Evolutionary conservation across 345 rosid genomes (phyloP), one percentile per base, ranked within the genome.

Genomic region (Balakata baccata): DNA sequence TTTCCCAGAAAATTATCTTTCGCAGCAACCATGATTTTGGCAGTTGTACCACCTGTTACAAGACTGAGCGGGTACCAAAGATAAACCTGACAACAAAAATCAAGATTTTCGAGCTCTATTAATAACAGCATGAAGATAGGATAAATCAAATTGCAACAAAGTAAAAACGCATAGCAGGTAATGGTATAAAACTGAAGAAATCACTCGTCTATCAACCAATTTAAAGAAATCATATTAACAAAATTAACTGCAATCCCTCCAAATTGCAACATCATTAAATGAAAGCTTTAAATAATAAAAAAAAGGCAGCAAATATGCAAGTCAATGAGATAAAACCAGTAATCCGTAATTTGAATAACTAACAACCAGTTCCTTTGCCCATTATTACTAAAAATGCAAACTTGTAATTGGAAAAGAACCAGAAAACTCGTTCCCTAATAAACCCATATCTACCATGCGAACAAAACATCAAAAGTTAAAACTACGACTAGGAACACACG

Each of bases 21-120:
- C 0, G 97, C 98, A 13, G 97, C 97, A 71, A 94, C 92, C 95
- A 92, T 90, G 83, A 92, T 89, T 78, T 94, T 94, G 1, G 97
- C 98, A 70, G 98, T 94, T 45, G 98, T 92, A 57, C 98, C 98
- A 25, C 97, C 98, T 0, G 90, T 74, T 68, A 94, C 68, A 58
- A 94, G 41, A 81, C 95, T 94, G 7, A 94, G 87, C 10, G 98
- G 98, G 63, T 92, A 94, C 98, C 97, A 94, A 49, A 92, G 85
- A 79, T 92, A 82, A 72, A 94, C 91, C 98, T 94, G 88, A 43
- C 53, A 56, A 53, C 13, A 46, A 62, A 68, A 43, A 63, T 4
- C 22, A 68, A 52, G 9, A 57, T 2, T 59, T 3, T 14, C 59
- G 14, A 60, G 41, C n/a, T 43, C 23, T 18, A 54, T 54, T 18